Percentiles rank a stretch among this genome's conserved stretches.
These are phyloP conservation scores for Lineolata rhizophorae DNA, from an alignment of 495 filamentous ascomycete species.

Conservation along the genomic window DNA sequence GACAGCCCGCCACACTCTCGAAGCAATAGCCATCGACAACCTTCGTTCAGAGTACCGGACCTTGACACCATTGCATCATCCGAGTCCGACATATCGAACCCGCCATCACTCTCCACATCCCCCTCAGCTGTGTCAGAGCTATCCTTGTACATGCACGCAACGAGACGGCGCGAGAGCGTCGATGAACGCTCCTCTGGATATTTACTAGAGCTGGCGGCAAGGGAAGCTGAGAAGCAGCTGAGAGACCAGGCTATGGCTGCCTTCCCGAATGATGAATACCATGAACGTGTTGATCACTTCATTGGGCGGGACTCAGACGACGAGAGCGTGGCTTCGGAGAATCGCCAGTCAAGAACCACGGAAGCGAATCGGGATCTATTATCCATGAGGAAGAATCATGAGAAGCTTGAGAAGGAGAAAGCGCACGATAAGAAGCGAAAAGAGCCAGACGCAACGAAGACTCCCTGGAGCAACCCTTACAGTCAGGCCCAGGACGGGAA, in stretches of 20 bases:
- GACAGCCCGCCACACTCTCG: slow-evolving; percentile 16
- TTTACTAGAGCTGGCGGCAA: slow-evolving; percentile 51
- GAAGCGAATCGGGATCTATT: slow-evolving; percentile 19
- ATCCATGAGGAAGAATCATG: slow-evolving; percentile 23
- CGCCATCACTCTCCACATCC: slow-evolving; percentile 27
- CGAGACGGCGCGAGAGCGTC: slow-evolving; percentile 31
- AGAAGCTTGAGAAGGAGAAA: slow-evolving; percentile 14
- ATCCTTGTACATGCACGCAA: slow-evolving; percentile 19
- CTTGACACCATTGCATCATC: slow-evolving; percentile 31
- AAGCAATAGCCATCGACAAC: slow-evolving; percentile 21
- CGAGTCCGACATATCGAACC: slow-evolving; percentile 29
- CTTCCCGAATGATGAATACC: slow-evolving; percentile 41
- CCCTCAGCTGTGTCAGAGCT: slow-evolving; percentile 22
- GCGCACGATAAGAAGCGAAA: slow-evolving; percentile 11
- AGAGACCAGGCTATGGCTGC: slow-evolving; percentile 47
- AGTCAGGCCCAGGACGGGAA: slow-evolving; percentile 6
- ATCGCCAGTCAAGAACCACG: slow-evolving; percentile 7
- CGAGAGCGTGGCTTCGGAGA: slow-evolving; percentile 9
- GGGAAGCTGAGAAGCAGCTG: slow-evolving; percentile 51
- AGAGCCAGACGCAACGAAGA: slow-evolving; percentile 10
- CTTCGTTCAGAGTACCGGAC: slow-evolving; percentile 34
- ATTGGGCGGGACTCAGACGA: slow-evolving; percentile 29
- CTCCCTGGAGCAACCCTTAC: slow-evolving; percentile 6
- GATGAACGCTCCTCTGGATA: slow-evolving; percentile 54
- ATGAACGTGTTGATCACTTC: slow-evolving; percentile 41